A percentile compares a stretch with the other conserved stretches of the same genome.
phyloP scores from a whole-genome alignment of 2,329 filamentous ascomycete genomes.

The Claviceps capensis region DNA sequence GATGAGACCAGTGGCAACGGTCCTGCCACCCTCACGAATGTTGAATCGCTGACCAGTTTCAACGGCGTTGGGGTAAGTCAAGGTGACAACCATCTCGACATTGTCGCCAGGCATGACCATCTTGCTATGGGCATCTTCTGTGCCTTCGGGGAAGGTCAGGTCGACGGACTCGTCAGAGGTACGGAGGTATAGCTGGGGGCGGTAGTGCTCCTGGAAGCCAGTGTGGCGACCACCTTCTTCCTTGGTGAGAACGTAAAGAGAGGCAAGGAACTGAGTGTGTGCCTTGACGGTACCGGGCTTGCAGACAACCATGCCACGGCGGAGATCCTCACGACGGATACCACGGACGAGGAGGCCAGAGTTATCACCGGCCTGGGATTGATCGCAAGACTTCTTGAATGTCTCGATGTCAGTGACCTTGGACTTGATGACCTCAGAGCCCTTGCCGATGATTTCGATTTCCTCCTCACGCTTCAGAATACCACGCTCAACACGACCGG shows the following conservation, averaged over 20 bases:
- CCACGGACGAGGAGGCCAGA: slow-evolving; percentile 92
- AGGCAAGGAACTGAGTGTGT: slow-evolving; percentile 83
- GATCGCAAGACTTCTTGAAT: slow-evolving; percentile 98
- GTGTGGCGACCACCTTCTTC: slow-evolving; percentile 97
- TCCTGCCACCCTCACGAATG: slow-evolving; percentile 90
- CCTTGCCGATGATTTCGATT: slow-evolving; percentile 88
- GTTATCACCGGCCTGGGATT: slow-evolving; percentile 94
- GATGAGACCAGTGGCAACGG: slow-evolving; percentile 70
- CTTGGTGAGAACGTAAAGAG: slow-evolving; percentile 94
- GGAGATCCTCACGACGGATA: slow-evolving; percentile 88
- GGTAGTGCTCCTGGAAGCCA: slow-evolving; percentile 91
- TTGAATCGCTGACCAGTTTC: slow-evolving; percentile 95
- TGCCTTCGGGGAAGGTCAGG: slow-evolving; percentile 77
- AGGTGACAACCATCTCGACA: slow-evolving; percentile 85
- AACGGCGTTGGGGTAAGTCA: slow-evolving; percentile 73
- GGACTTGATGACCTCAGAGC: slow-evolving; percentile 74
- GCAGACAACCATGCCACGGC: slow-evolving; percentile 86
- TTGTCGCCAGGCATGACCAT: slow-evolving; percentile 98
- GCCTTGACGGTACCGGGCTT: slow-evolving; percentile 74
- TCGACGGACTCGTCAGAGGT: slow-evolving; percentile 72
- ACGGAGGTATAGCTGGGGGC: slow-evolving; percentile 89
- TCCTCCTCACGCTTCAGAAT: slow-evolving; percentile 85
- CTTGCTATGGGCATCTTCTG: slow-evolving; percentile 56
- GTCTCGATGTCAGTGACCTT: slow-evolving; percentile 99
- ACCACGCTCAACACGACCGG: slow-evolving; percentile 94